These are phyloP conservation scores for Ocimum tenuiflorum DNA, from an alignment of 257 asterid species.

Conservation along the genomic window DNA sequence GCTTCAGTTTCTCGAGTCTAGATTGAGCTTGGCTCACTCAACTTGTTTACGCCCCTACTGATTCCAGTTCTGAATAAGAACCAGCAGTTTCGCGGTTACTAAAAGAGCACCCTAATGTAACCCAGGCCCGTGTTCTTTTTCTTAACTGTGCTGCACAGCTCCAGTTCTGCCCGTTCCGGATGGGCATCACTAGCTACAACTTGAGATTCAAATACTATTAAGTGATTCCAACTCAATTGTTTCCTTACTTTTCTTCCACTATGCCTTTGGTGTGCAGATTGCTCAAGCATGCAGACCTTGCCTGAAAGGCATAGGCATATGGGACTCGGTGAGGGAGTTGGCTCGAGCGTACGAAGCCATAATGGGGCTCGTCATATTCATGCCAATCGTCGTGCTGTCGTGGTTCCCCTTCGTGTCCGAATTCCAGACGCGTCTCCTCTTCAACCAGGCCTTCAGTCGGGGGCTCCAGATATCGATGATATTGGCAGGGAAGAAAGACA, in stretches of 20 bases:
- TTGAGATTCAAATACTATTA: not conserved
- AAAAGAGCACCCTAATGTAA: no score
- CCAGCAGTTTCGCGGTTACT: no score
- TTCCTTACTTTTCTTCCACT: not conserved
- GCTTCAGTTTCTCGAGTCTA: no score
- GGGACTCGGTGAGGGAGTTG: conserved; percentile 93
- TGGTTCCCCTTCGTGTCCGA: conserved; percentile 96
- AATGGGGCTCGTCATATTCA: conserved; percentile 79
- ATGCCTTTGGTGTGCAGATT: conserved; percentile 32
- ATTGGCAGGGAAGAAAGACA: conserved; percentile 73
- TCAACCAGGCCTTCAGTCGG: conserved; percentile 94
- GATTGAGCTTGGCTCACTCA: no score
- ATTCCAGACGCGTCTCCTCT: conserved; percentile 84
- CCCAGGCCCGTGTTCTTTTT: no score
- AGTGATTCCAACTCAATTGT: not conserved
- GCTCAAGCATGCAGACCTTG: conserved; percentile 73
- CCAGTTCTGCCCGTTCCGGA: no score
- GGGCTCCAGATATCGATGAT: conserved; percentile 98
- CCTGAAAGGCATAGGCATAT: conserved; percentile 53
- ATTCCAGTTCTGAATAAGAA: no score
- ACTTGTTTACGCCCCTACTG: no score
- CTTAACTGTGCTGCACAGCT: no score
- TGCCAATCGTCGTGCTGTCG: conserved; percentile 69
- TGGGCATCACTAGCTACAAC: no score
- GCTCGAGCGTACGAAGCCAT: conserved; percentile 74